These are phyloP conservation scores for Heritiera littoralis DNA, from an alignment of 345 rosid species.

Conservation along the genomic window DNA sequence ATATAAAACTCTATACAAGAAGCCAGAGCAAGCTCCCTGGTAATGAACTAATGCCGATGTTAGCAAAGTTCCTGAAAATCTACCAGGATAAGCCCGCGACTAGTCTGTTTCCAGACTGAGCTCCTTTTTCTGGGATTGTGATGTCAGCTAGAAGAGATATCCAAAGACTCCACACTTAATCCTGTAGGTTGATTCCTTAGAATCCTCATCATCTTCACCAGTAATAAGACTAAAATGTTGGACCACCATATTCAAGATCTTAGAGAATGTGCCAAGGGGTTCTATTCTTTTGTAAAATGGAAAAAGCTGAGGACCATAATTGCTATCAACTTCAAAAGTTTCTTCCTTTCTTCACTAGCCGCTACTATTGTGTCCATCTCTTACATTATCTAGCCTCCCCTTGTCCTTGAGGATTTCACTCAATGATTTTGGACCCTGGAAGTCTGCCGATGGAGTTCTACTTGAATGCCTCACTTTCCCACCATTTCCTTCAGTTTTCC, in stretches of 20 bases:
- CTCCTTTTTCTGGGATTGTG: not conserved
- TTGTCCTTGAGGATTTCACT: slow-evolving; percentile 59
- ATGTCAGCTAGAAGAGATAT: not conserved
- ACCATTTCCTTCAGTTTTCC: slow-evolving; percentile 28
- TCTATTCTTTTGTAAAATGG: not conserved
- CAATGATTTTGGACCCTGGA: slow-evolving; percentile 54
- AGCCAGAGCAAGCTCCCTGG: not conserved
- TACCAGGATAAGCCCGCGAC: not conserved
- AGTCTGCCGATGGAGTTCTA: slow-evolving; percentile 29
- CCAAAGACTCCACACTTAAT: not conserved
- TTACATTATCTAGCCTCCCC: slow-evolving; percentile 14
- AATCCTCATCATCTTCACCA: not conserved
- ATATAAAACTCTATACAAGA: not conserved
- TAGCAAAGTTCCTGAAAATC: not conserved
- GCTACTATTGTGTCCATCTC: slow-evolving; percentile 16
- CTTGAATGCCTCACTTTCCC: slow-evolving; percentile 15
- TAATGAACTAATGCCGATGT: not conserved
- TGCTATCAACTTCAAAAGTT: slow-evolving; percentile 11
- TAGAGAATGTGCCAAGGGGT: not conserved
- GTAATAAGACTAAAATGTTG: not conserved
- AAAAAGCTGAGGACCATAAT: not conserved
- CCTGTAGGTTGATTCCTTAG: not conserved
- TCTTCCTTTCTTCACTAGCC: not conserved
- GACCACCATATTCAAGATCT: not conserved
- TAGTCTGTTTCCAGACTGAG: not conserved